A percentile compares a stretch with the other conserved stretches of the same genome.
Conservation (phyloP, 495 filamentous ascomycete genomes). For the Aspergillus heteromorphus region DNA sequence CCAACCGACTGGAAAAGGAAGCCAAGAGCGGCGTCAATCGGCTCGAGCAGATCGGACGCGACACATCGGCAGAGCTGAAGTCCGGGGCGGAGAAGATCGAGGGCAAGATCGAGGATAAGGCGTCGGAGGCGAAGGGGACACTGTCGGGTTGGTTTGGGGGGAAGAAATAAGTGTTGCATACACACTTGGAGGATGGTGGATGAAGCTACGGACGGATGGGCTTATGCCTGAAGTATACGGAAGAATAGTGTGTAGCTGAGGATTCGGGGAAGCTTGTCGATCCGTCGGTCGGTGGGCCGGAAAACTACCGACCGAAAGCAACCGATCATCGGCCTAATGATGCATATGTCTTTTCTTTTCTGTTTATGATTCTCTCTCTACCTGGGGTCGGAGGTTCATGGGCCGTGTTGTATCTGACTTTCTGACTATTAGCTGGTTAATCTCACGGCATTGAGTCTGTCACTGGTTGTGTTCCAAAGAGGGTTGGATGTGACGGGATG, state of each 20-base stretch:
- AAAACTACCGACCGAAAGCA: no score
- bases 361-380: neutral
- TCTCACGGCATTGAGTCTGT: neutral
- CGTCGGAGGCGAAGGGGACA: conserved; percentile 71
- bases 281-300: neutral
- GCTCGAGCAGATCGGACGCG: conserved; percentile 54
- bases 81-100: conserved; percentile 51
- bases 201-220: no score
- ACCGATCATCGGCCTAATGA: no score
- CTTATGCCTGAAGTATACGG: no score
- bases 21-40: conserved; percentile 60
- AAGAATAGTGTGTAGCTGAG: no score
- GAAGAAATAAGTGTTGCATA: conserved; percentile 44
- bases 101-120: conserved; percentile 68
- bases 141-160: conserved; percentile 80
- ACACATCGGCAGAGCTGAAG: conserved; percentile 31
- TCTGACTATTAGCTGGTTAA: neutral
- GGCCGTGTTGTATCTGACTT: neutral
- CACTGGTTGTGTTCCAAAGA: neutral
- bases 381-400: neutral
- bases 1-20: conserved; percentile 59
- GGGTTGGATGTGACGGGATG: neutral
- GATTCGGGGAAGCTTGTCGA: neutral
- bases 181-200: neutral
- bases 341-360: neutral